Evolutionary conservation across 352 stramenopile species (phyloP), one percentile per base, ranked within the genome.

Genomic region (Achlya hypogyna): DNA sequence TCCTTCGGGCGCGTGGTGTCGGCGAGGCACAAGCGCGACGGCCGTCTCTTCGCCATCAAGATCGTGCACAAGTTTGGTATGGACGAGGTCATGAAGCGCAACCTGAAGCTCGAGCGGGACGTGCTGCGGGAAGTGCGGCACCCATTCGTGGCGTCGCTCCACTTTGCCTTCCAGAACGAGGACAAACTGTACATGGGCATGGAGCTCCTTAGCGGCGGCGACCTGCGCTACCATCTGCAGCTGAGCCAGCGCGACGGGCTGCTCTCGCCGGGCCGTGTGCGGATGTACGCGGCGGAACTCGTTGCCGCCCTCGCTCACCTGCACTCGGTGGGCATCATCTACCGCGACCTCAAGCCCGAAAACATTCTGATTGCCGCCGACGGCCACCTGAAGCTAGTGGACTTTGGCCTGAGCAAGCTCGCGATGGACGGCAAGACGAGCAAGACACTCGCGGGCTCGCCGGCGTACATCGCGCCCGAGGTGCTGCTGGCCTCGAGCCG

Each of bases 101-200:
- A 92, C 53, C 83, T 84, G 16, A 94, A 94, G 74, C 77, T 92
- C 38, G 97, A 99, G 78, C 88, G 95, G 38, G 92, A 97, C 71
- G 95, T 99, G 69, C 74, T 99, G 38, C 89, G 89, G 8, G 78
- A 96, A 35, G 86, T 98, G 23, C 86, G 93, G 51, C 96, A 99
- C 73, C 95, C 96, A 34, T 99, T 99, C 69, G 96, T 99, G 32
- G 96, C 97, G 52, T 98, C 95, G 71, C 73, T 99, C 34, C 81
- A 98, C 51, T 99, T 97, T 77, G 95, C 96, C 0, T 98, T 98
- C 75, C 96, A 99, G 81, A 98, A 96, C 64, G 79, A 97, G 74
- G 95, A 98, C 76, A 99, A 99, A 72, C 80, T 99, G 49, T 99
- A 98, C 79, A 89, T 99, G 66, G 96, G 97, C 22, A 95, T 99